Conservation (phyloP, 176 grass and related monocot genomes). For the Oryza officinalis region DNA sequence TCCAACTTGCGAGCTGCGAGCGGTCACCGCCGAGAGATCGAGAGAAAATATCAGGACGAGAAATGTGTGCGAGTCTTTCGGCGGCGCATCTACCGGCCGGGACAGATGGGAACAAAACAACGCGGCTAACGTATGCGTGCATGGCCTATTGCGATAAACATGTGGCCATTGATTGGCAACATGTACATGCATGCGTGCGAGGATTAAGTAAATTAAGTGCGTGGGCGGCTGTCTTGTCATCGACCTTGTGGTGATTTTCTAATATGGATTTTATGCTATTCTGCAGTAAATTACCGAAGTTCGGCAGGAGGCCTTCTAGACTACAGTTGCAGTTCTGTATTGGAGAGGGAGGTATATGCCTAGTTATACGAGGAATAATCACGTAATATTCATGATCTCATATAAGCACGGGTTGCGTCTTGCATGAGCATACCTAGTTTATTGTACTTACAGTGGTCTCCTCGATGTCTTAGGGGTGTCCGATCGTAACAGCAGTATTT, state of each 20-base stretch:
- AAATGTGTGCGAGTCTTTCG: neutral
- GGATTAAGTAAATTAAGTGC: neutral
- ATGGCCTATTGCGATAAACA: neutral
- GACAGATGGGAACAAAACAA: neutral
- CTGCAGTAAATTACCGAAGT: neutral
- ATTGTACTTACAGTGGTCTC: neutral
- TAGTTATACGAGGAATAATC: neutral
- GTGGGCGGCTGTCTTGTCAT: slow-evolving; percentile 2
- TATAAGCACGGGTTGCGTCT: neutral
- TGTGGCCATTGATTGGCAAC: neutral
- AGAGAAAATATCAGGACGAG: too few relatives aligned
- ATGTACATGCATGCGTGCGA: neutral
- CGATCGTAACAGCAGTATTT: neutral
- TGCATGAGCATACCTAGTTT: neutral
- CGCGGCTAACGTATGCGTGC: neutral
- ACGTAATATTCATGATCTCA: neutral
- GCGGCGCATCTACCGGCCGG: neutral
- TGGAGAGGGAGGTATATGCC: neutral
- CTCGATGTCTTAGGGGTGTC: slow-evolving; percentile 14
- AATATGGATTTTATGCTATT: neutral
- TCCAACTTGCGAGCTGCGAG: neutral
- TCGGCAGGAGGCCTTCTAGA: neutral
- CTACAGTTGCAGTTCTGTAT: neutral
- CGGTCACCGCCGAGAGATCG: too few relatives aligned
- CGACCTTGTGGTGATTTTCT: neutral